A percentile compares a stretch with the other conserved stretches of the same genome.
Evolutionary conservation across 208 protist species (phyloP).

Genomic region (Crithidia mellificae): DNA sequence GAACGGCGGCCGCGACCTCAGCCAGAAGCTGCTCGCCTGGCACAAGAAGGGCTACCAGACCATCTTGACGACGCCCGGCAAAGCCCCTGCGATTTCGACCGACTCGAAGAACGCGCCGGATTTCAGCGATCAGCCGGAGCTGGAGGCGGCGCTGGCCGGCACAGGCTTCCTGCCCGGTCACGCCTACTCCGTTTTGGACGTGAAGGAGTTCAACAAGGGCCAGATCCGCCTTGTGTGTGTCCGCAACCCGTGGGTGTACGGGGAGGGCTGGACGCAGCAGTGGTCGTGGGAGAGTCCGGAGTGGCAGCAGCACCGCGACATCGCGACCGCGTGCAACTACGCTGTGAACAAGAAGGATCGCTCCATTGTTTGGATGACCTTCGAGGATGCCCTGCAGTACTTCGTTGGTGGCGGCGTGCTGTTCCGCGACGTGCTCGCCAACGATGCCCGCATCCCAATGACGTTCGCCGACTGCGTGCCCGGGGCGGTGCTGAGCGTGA

Average conservation of each 20-base stretch:
- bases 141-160: conserved; percentile 42
- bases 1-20: conserved; percentile 38
- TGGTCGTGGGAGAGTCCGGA: conserved; percentile 44
- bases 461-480: conserved; percentile 72
- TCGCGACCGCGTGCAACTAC: conserved; percentile 38
- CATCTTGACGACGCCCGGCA: conserved; percentile 77
- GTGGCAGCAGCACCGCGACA: conserved; percentile 48
- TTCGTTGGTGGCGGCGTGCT: conserved; percentile 80
- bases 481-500: conserved; percentile 61
- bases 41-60: conserved; percentile 54
- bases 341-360: conserved; percentile 29
- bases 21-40: conserved; percentile 44
- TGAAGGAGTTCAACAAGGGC: conserved; percentile 43
- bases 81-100: conserved; percentile 61
- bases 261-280: conserved; percentile 38
- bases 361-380: conserved; percentile 72
- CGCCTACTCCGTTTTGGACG: conserved; percentile 69
- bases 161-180: conserved; percentile 78
- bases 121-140: conserved; percentile 59
- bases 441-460: conserved; percentile 72
- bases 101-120: conserved; percentile 45
- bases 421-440: conserved; percentile 38
- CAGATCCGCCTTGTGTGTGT: conserved; percentile 60
- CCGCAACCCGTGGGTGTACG: conserved; percentile 69
- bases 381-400: conserved; percentile 66